Conservation (phyloP, 768 basidiomycete genomes). For the Mycena chlorophos region DNA sequence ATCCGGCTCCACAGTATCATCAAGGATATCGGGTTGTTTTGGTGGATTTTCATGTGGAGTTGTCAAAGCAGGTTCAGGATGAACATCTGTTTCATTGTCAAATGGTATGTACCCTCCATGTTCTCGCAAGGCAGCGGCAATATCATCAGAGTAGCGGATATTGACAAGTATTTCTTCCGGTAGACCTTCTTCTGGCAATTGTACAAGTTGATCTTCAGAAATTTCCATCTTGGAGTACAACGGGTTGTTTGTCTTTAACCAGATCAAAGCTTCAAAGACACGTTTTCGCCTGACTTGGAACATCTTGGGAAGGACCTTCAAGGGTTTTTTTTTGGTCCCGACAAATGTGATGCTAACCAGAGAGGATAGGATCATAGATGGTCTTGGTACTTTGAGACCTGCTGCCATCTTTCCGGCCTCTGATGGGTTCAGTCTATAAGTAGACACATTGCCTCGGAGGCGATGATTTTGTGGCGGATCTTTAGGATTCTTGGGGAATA, state of each 20-base stretch:
- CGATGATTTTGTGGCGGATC: neutral
- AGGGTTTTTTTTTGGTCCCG: neutral
- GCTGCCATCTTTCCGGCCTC: neutral
- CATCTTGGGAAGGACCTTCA: neutral
- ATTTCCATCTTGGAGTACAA: neutral
- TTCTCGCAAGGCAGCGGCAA: neutral
- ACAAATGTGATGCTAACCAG: neutral
- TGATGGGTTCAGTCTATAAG: neutral
- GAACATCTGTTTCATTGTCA: neutral
- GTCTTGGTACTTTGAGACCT: neutral
- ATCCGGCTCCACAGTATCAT: too few relatives aligned
- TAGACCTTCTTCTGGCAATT: neutral
- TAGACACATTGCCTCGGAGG: neutral
- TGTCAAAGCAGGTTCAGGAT: neutral
- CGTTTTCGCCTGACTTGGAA: neutral
- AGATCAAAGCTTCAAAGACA: neutral
- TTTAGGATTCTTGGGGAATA: neutral
- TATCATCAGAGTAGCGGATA: neutral
- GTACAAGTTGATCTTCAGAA: neutral
- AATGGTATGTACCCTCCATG: neutral
- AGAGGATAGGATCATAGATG: neutral
- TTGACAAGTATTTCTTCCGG: neutral
- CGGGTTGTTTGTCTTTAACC: neutral
- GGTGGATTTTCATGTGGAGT: neutral
- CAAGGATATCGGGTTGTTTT: too few relatives aligned